phyloP scores from a whole-genome alignment of 495 filamentous ascomycete genomes.

The Cetradonia linearis region DNA sequence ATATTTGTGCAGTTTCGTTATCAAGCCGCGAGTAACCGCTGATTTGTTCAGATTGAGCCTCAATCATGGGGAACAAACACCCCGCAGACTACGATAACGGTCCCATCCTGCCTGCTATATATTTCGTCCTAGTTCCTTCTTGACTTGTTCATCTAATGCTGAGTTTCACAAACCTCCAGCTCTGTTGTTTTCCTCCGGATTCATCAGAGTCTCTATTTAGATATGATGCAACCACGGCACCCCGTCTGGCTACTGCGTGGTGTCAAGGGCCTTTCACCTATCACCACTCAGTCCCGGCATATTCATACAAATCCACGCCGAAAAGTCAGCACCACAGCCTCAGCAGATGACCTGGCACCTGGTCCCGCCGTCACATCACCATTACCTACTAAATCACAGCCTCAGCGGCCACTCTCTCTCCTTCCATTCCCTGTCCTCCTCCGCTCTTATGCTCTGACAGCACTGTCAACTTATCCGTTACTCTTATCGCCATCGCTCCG shows the following conservation, averaged over 20 bases:
- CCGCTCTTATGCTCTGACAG: constrained; percentile 67
- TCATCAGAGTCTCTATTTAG: background rate
- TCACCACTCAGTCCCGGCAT: background rate
- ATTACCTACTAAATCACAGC: background rate
- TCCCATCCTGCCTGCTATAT: background rate
- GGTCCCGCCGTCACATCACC: background rate
- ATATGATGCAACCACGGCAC: constrained; percentile 9
- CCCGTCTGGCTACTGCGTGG: background rate
- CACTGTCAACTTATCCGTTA: constrained; percentile 64
- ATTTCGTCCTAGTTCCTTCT: background rate
- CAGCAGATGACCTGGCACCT: background rate
- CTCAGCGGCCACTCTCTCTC: constrained; percentile 49
- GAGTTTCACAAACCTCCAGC: background rate
- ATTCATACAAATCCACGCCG: constrained; percentile 3
- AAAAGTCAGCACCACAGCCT: constrained; percentile 13
- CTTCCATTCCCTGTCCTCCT: constrained; percentile 65
- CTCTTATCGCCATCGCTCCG: constrained; percentile 62
- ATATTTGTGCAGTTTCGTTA: background rate
- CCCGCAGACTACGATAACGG: background rate
- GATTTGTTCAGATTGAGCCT: background rate
- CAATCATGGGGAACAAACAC: background rate
- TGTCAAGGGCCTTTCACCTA: background rate
- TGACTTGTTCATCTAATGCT: background rate
- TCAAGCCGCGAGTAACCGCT: constrained; percentile 1
- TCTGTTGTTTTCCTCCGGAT: background rate